Evolutionary conservation across 495 filamentous ascomycete species (phyloP), one percentile per base, ranked within the genome.

Genomic region (Thermothielavioides terrestris): DNA sequence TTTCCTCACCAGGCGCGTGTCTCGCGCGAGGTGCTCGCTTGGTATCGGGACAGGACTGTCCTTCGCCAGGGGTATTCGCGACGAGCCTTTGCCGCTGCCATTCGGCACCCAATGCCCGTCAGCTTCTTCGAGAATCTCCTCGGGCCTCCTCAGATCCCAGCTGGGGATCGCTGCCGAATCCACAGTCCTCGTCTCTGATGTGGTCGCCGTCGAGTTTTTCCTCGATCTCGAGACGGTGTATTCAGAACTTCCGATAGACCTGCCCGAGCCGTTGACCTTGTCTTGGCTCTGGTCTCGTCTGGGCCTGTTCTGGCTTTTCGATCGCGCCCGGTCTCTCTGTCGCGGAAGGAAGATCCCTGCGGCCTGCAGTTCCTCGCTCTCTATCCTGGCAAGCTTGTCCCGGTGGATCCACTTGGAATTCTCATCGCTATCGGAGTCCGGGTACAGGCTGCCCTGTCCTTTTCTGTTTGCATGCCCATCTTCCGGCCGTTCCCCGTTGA

Each of bases 321-420:
- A 65, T 36, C 62, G 53, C 12, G 54, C 41, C 18, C 62, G 57
- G 27, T 63, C 63, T 38, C 83, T 77, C 39, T 80, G 74, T 31
- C 77, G 81, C 10, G 84, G 79, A 21, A 89, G 71, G 30, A 80
- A 68, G 50, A 91, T 81, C 7, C 88, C 89, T 3, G 89, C 89
- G 60, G 87, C 88, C 57, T 94, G 87, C 53, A 96, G 72, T 65
- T 98, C 92, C 65, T 88, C 78, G 59, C 77, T 95, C 71, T 98
- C 92, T 57, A 98, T 98, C 61, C 80, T 77, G 27, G 88, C 90
- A 39, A 98, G 68, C 68, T 97, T 98, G 67, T 98, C 92, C 20
- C 92, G 77, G 63, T 98, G 90, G 50, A 98, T 97, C 92, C 92
- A 97, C 63, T 84, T 81, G 40, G 84, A 84, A 54, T 76, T 73